phyloP scores from a whole-genome alignment of 345 rosid genomes.

The Noccaea caerulescens region DNA sequence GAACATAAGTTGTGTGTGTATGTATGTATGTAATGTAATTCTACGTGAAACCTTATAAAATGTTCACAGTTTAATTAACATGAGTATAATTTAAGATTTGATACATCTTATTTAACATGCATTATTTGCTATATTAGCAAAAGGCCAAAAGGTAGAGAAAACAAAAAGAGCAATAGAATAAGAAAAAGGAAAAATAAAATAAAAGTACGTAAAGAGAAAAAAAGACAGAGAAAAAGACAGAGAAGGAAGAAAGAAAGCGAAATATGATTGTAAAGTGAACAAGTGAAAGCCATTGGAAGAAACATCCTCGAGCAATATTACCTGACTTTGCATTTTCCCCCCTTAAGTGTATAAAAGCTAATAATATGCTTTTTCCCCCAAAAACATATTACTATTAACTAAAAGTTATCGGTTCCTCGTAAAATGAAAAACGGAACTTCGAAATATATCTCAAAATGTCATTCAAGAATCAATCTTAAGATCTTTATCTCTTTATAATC shows the following conservation, averaged over 20 bases:
- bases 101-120: not conserved
- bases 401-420: not conserved
- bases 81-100: slow-evolving; percentile 1
- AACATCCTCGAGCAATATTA: slow-evolving; percentile 29
- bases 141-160: slow-evolving; percentile 39
- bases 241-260: slow-evolving; percentile 50
- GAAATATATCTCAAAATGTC: not conserved
- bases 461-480: not conserved
- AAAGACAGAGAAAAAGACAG: slow-evolving; percentile 25
- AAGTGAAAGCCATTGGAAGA: slow-evolving; percentile 31
- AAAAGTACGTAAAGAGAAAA: slow-evolving; percentile 33
- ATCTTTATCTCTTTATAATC: not conserved
- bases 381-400: slow-evolving; percentile 9
- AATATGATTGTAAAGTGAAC: slow-evolving; percentile 46
- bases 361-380: not conserved
- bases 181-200: slow-evolving; percentile 40
- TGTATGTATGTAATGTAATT: not conserved
- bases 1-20: not conserved
- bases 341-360: slow-evolving; percentile 14
- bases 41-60: not conserved
- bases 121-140: slow-evolving; percentile 16
- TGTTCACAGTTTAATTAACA: slow-evolving; percentile 1
- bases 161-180: slow-evolving; percentile 55
- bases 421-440: not conserved
- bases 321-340: slow-evolving; percentile 42